Conservation (phyloP, 768 basidiomycete species). For the Mycena rosella region DNA sequence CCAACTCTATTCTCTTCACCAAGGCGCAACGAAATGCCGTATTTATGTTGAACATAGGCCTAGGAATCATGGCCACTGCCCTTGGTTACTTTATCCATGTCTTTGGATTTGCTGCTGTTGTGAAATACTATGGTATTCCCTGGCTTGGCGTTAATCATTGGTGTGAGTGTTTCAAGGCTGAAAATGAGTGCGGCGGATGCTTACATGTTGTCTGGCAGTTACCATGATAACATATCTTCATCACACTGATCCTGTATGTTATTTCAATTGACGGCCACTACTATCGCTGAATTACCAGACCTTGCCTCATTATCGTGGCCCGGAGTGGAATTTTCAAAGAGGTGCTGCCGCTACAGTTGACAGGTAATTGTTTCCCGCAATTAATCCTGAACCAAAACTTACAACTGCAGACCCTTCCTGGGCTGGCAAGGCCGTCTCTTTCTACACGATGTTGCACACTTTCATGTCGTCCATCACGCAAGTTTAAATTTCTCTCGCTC, state of each 20-base stretch:
- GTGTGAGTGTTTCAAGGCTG: slow-evolving; percentile 58
- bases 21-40: slow-evolving; percentile 64
- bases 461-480: slow-evolving; percentile 73
- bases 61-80: slow-evolving; percentile 59
- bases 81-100: slow-evolving; percentile 51
- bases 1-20: slow-evolving; percentile 69
- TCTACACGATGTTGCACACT: slow-evolving; percentile 68
- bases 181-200: background rate
- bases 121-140: slow-evolving; percentile 61
- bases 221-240: slow-evolving; percentile 73
- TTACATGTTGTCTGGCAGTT: slow-evolving; percentile 42
- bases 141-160: slow-evolving; percentile 70
- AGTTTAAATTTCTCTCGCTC: slow-evolving; percentile 42
- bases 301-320: slow-evolving; percentile 63
- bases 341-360: slow-evolving; percentile 64
- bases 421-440: slow-evolving; percentile 64
- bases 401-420: slow-evolving; percentile 48
- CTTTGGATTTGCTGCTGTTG: slow-evolving; percentile 55
- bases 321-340: slow-evolving; percentile 59
- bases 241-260: slow-evolving; percentile 63
- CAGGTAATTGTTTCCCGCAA: slow-evolving; percentile 12
- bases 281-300: background rate
- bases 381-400: background rate
- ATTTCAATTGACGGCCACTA: background rate
- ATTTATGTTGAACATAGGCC: slow-evolving; percentile 70